Percentiles rank a stretch among this genome's conserved stretches.
Conservation (phyloP, 225 moss, liverwort and hornwort genomes). For the Marchantia polymorpha region DNA sequence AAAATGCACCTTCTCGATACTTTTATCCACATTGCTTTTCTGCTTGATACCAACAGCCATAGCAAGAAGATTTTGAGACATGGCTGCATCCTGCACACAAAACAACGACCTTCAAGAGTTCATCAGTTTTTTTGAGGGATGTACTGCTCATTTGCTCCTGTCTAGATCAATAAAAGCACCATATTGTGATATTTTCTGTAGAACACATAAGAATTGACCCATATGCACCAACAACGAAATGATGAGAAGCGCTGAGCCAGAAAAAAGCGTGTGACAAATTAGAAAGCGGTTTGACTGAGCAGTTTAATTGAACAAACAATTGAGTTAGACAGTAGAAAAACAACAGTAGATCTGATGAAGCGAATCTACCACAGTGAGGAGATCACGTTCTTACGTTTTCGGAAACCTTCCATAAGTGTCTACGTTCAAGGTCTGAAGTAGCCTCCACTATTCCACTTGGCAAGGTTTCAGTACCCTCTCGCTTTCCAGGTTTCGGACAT, state of each 20-base stretch:
- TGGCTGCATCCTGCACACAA: constrained; percentile 35
- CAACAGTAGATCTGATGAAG: neutral
- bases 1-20: constrained; percentile 62
- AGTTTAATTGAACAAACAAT: too few species aligned
- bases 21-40: constrained; percentile 57
- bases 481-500: neutral
- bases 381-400: constrained; percentile 29
- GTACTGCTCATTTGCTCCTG: neutral
- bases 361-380: neutral
- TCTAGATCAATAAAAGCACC: neutral
- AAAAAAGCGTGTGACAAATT: too few species aligned
- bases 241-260: too few species aligned
- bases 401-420: constrained; percentile 48
- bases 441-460: constrained; percentile 58
- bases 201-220: too few species aligned
- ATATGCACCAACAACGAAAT: too few species aligned
- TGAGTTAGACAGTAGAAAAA: too few species aligned
- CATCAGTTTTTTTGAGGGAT: neutral
- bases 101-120: neutral
- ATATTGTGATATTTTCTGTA: neutral
- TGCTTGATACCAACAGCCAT: constrained; percentile 90
- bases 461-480: constrained; percentile 35
- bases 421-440: constrained; percentile 65
- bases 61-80: constrained; percentile 63
- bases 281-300: too few species aligned